These are phyloP conservation scores for Alternaria tenuissima DNA, from an alignment of 2,329 filamentous ascomycete species.

Conservation along the genomic window DNA sequence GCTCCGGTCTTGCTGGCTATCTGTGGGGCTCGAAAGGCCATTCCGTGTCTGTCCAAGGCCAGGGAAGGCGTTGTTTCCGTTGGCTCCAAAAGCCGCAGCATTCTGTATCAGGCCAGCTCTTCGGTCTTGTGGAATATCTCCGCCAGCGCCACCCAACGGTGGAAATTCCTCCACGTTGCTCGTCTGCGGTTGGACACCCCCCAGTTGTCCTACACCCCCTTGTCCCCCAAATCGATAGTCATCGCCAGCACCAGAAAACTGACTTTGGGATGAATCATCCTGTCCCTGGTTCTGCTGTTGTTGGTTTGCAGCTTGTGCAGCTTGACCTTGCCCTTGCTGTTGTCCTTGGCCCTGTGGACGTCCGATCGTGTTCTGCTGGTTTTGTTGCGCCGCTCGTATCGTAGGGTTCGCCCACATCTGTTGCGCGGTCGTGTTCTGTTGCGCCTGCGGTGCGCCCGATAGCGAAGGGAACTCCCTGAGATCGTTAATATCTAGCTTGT, in stretches of 20 bases:
- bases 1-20: conserved; percentile 47
- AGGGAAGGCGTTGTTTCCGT: conserved; percentile 50
- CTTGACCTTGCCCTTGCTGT: conserved; percentile 40
- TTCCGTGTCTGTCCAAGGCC: conserved; percentile 56
- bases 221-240: conserved; percentile 67
- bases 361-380: conserved; percentile 63
- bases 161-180: conserved; percentile 69
- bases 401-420: conserved; percentile 66
- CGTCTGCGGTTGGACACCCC: conserved; percentile 61
- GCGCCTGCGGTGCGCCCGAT: conserved; percentile 64
- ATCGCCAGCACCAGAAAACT: conserved; percentile 61
- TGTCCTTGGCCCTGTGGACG: conserved; percentile 56
- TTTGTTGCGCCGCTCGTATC: conserved; percentile 62
- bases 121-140: conserved; percentile 61
- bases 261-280: conserved; percentile 56
- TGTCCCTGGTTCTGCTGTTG: conserved; percentile 53
- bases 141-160: conserved; percentile 63
- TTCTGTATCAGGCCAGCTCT: conserved; percentile 61
- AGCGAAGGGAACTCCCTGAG: conserved; percentile 69
- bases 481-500: conserved; percentile 34
- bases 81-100: conserved; percentile 55
- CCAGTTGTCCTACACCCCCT: conserved; percentile 61
- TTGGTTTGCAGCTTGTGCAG: conserved; percentile 51
- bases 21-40: conserved; percentile 51
- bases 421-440: conserved; percentile 61